phyloP scores from a whole-genome alignment of 176 grass and related monocot species.

The Oryza longistaminata region DNA sequence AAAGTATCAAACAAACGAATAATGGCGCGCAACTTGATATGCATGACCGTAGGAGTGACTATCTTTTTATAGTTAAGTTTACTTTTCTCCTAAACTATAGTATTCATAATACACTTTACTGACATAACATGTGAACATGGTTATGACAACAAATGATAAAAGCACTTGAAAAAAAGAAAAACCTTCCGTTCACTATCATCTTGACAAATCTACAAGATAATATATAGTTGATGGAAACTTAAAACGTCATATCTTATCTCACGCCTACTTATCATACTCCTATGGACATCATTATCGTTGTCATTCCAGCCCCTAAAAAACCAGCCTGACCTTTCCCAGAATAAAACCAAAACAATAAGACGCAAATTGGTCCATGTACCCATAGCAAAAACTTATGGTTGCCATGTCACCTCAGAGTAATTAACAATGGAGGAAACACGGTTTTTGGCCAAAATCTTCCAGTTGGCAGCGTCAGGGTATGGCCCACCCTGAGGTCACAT shows the following conservation, averaged over 20 bases:
- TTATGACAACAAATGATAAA: background rate
- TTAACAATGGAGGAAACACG: background rate
- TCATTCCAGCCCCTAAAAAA: background rate
- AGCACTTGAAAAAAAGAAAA: background rate
- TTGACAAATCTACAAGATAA: background rate
- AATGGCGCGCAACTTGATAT: background rate
- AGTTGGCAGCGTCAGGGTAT: conserved; percentile 31
- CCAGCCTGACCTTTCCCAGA: background rate
- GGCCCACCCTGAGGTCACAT: conserved; percentile 22
- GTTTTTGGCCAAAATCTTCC: background rate
- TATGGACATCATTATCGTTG: too few species aligned
- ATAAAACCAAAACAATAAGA: background rate
- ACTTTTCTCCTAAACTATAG: background rate
- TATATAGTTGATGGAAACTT: fast-evolving
- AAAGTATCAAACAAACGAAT: background rate
- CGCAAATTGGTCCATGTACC: background rate
- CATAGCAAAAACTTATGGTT: conserved; percentile 17
- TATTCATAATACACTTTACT: background rate
- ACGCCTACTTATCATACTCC: background rate
- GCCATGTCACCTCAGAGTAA: conserved; percentile 16
- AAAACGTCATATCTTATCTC: background rate
- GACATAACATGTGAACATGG: fast-evolving
- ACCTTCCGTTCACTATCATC: background rate
- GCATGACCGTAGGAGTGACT: background rate
- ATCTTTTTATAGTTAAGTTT: background rate